Evolutionary conservation across 805 yeast species (phyloP).

Genomic region (Brettanomyces sp.): DNA sequence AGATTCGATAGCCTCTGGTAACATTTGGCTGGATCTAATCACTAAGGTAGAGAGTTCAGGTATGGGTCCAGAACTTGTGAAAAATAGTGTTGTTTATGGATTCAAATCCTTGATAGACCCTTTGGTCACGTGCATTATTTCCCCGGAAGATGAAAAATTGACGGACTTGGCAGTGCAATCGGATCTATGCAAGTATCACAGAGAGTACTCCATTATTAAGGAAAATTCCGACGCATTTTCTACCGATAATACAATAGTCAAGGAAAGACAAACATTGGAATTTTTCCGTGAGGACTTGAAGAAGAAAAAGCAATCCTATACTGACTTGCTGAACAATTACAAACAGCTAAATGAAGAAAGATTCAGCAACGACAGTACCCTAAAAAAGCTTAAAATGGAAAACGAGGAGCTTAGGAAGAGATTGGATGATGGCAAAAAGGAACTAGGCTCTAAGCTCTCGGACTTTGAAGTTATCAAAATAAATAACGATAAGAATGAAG

Average conservation of each 20-base stretch:
- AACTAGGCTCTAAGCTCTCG: constrained; percentile 15
- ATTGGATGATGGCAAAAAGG: constrained; percentile 7
- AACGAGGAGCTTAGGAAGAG: constrained; percentile 13
- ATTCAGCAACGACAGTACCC: constrained; percentile 16
- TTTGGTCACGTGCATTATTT: constrained; percentile 3
- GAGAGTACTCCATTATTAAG: constrained; percentile 6
- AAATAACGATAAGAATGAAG: constrained; percentile 23
- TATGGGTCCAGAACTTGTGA: constrained; percentile 9
- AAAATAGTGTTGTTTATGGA: constrained; percentile 17
- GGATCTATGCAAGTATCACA: constrained; percentile 5
- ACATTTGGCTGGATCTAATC: constrained; percentile 15
- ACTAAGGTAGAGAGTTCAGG: constrained; percentile 4
- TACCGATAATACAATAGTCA: constrained; percentile 2
- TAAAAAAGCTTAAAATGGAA: constrained; percentile 11
- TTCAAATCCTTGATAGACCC: constrained; percentile 14
- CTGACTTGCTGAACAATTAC: constrained; percentile 22
- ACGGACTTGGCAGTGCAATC: not conserved
- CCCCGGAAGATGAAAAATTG: not conserved
- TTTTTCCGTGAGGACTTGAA: constrained; percentile 9
- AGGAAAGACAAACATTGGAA: constrained; percentile 8
- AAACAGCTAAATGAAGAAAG: constrained; percentile 26
- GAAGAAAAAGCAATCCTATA: constrained; percentile 13
- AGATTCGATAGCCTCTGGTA: constrained; percentile 4
- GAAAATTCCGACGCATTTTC: not conserved
- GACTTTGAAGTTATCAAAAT: constrained; percentile 25